A percentile compares a stretch with the other conserved stretches of the same genome.
Conservation (phyloP, 441 rosid genomes). For the Pelargonium cotyledonis region DNA sequence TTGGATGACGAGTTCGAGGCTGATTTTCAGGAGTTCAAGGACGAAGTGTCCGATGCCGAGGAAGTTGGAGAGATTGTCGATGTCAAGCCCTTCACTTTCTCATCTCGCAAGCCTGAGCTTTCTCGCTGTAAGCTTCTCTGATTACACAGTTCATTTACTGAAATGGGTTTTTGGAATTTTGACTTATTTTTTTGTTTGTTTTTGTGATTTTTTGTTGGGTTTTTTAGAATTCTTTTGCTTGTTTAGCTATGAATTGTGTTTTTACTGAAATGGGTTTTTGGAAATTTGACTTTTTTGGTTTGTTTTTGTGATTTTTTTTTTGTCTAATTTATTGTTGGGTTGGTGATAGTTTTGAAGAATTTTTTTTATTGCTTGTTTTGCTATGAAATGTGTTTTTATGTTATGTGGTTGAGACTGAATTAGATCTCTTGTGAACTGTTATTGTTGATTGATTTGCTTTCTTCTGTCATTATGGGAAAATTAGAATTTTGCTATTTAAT, state of each 20-base stretch:
- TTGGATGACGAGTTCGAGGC: neutral
- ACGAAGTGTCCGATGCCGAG: constrained; percentile 11
- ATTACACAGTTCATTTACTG: neutral
- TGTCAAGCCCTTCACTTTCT: constrained; percentile 58
- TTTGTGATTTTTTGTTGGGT: no score
- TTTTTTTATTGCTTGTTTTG: neutral
- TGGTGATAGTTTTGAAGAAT: no score
- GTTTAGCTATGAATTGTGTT: no score
- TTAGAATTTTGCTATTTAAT: neutral
- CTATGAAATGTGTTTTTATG: neutral
- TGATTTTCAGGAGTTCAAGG: constrained; percentile 2
- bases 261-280: no score
- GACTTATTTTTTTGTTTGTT: neutral
- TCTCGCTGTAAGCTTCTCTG: constrained; percentile 33
- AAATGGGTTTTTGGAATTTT: neutral
- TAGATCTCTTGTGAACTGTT: neutral
- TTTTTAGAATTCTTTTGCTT: no score
- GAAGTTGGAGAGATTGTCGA: constrained; percentile 30
- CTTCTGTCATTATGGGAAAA: neutral
- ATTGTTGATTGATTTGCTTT: neutral
- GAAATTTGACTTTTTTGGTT: no score
- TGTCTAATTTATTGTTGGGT: no score
- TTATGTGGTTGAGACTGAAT: neutral
- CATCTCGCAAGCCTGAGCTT: constrained; percentile 30
- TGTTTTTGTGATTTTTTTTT: neutral